Conservation (phyloP, 805 yeast species). For the Ogataea nonfermentans region DNA sequence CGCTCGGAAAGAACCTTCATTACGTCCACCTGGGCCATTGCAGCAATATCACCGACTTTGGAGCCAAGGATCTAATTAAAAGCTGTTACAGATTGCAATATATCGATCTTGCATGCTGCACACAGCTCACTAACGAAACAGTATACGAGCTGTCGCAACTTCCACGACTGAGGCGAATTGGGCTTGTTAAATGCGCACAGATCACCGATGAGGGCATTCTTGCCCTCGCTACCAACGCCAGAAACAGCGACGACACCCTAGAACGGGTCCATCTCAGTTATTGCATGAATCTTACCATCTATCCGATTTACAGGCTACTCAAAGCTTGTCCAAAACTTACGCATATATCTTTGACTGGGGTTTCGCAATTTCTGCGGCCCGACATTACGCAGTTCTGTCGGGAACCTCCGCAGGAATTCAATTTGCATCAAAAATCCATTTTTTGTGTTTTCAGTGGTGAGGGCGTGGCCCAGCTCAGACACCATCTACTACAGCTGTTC, state of each 20-base stretch:
- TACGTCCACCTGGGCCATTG: slow-evolving; percentile 95
- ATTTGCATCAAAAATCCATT: slow-evolving; percentile 74
- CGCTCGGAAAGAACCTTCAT: slow-evolving; percentile 75
- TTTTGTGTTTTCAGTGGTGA: slow-evolving; percentile 94
- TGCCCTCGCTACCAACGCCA: slow-evolving; percentile 54
- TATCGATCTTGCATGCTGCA: slow-evolving; percentile 93
- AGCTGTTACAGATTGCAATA: slow-evolving; percentile 84
- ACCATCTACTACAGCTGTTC: slow-evolving; percentile 48
- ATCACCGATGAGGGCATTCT: slow-evolving; percentile 83
- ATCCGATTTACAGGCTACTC: slow-evolving; percentile 72
- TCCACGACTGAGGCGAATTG: slow-evolving; percentile 83
- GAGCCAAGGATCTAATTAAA: slow-evolving; percentile 71
- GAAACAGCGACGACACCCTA: slow-evolving; percentile 67
- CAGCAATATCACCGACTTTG: slow-evolving; percentile 82
- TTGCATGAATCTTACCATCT: slow-evolving; percentile 75
- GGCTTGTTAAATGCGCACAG: slow-evolving; percentile 85
- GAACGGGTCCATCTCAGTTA: slow-evolving; percentile 93
- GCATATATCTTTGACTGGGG: slow-evolving; percentile 90
- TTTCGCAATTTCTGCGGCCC: slow-evolving; percentile 79
- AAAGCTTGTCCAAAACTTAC: slow-evolving; percentile 83
- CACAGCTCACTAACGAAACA: slow-evolving; percentile 81
- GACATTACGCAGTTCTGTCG: slow-evolving; percentile 88
- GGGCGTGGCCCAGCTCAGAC: slow-evolving; percentile 77
- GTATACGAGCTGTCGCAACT: slow-evolving; percentile 72
- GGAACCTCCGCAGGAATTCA: slow-evolving; percentile 89